These are phyloP conservation scores for Mucor sp. DNA, from an alignment of 371 early-diverging fungal genomes.

Conservation along the genomic window DNA sequence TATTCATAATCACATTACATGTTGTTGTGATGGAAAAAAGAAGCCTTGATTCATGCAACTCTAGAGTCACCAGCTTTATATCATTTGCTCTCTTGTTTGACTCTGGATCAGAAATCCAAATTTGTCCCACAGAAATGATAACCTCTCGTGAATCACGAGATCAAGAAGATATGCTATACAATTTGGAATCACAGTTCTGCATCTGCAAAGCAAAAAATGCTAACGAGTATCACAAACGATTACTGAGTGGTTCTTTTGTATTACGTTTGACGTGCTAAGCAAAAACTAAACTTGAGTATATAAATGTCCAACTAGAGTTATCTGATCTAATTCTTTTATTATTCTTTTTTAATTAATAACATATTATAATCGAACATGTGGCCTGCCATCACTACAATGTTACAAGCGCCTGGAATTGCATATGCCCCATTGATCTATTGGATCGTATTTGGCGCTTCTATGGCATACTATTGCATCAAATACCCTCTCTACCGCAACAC, in stretches of 20 bases:
- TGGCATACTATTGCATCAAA: background rate
- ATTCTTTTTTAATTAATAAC: too few relatives aligned
- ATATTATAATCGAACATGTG: background rate
- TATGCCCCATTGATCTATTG: background rate
- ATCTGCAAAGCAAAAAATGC: background rate
- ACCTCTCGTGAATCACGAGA: background rate
- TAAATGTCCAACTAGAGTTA: background rate
- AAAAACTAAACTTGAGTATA: background rate
- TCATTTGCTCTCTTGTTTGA: too few relatives aligned
- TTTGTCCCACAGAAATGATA: background rate
- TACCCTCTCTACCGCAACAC: background rate
- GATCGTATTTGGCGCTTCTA: background rate
- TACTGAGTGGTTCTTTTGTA: background rate
- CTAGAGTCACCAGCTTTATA: too few relatives aligned
- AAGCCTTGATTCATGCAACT: too few relatives aligned
- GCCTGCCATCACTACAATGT: background rate
- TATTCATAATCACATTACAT: background rate
- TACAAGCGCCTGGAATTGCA: background rate
- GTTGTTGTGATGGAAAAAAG: background rate
- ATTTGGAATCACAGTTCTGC: background rate
- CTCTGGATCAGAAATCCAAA: too few relatives aligned
- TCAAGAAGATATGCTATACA: background rate
- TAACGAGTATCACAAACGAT: background rate
- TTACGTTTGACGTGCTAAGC: background rate
- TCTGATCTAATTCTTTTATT: background rate